A percentile compares a stretch with the other conserved stretches of the same genome.
These are phyloP conservation scores for Oxyria digyna DNA, from an alignment of 148 eudicot species.

Conservation along the genomic window DNA sequence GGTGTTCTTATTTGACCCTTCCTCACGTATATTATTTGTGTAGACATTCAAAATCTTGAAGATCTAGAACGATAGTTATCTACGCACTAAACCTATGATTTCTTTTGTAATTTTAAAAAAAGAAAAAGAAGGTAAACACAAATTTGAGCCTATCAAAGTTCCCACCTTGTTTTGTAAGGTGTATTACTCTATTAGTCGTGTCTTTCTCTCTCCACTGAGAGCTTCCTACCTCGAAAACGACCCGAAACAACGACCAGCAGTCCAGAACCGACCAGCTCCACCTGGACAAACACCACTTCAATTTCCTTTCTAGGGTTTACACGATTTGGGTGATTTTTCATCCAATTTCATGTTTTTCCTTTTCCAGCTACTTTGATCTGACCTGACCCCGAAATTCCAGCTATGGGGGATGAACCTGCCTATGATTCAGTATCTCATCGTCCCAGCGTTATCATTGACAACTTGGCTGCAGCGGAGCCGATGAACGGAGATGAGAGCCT, in stretches of 20 bases:
- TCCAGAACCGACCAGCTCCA: slow-evolving; percentile 22
- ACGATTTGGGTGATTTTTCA: neutral
- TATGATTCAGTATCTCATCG: slow-evolving; percentile 1
- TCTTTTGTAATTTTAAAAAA: too few relatives aligned
- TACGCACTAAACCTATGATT: too few relatives aligned
- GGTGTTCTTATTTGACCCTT: too few relatives aligned
- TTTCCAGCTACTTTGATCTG: slow-evolving; percentile 4
- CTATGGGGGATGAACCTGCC: slow-evolving; percentile 14
- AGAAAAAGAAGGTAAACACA: neutral
- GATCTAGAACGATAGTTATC: too few relatives aligned
- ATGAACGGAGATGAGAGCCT: slow-evolving; percentile 6
- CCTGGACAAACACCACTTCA: slow-evolving; percentile 10
- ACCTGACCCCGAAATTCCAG: slow-evolving; percentile 1
- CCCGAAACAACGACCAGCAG: slow-evolving; percentile 23
- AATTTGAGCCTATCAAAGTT: neutral
- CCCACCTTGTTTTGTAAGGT: slow-evolving; percentile 1
- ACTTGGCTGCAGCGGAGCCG: slow-evolving; percentile 5
- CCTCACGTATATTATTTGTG: too few relatives aligned
- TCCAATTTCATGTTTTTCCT: neutral
- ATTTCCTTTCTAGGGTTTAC: slow-evolving; percentile 31
- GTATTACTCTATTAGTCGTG: neutral
- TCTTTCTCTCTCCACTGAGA: slow-evolving; percentile 11
- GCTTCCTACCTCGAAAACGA: slow-evolving; percentile 32
- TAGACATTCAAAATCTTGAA: too few relatives aligned
- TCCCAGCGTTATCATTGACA: slow-evolving; percentile 12